Evolutionary conservation across 2,329 filamentous ascomycete genomes (phyloP).

Genomic region (Cladosporium sp.): DNA sequence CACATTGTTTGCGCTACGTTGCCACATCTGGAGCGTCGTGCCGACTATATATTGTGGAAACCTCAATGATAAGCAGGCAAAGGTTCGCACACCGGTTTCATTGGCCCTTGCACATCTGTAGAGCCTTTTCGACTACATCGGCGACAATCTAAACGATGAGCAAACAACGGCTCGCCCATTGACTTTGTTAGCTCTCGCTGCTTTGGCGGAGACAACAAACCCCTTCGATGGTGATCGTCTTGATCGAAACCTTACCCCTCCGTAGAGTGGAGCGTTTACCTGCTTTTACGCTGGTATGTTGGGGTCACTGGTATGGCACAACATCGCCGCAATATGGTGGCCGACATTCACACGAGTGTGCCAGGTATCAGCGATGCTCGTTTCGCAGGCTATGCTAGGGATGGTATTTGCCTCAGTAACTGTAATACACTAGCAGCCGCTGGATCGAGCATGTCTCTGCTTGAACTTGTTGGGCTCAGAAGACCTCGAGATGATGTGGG

Average conservation of each 20-base stretch:
- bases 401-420: too few relatives aligned
- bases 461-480: too few relatives aligned
- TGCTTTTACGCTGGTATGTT: background rate
- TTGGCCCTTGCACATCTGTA: too few relatives aligned
- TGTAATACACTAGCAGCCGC: too few relatives aligned
- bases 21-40: constrained; percentile 89
- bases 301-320: constrained; percentile 29
- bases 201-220: constrained; percentile 18
- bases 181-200: constrained; percentile 55
- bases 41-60: too few relatives aligned
- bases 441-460: too few relatives aligned
- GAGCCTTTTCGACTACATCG: constrained; percentile 53
- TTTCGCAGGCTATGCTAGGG: background rate
- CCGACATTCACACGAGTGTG: constrained; percentile 5
- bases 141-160: constrained; percentile 61
- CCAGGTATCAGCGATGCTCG: background rate
- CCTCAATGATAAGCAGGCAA: too few relatives aligned
- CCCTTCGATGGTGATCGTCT: constrained; percentile 7
- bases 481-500: too few relatives aligned
- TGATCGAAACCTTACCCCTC: constrained; percentile 91
- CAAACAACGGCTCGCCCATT: constrained; percentile 97
- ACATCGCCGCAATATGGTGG: constrained; percentile 27
- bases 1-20: constrained; percentile 96
- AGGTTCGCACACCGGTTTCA: too few relatives aligned
- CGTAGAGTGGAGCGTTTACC: constrained; percentile 98